These are phyloP conservation scores for Melaleuca quinquenervia DNA, from an alignment of 345 rosid species.

Conservation along the genomic window DNA sequence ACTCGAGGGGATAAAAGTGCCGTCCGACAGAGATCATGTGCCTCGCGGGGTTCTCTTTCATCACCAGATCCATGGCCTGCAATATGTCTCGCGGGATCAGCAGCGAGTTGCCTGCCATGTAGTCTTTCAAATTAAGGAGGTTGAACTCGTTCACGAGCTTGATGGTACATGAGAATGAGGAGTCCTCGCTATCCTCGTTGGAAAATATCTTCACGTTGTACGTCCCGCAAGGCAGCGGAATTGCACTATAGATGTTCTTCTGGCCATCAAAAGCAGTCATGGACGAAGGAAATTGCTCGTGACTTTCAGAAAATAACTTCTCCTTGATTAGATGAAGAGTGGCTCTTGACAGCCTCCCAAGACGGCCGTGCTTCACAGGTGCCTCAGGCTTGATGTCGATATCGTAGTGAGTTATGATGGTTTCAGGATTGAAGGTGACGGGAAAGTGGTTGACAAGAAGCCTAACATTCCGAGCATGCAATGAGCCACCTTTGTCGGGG, in stretches of 20 bases:
- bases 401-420: conserved; percentile 53
- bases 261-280: conserved; percentile 83
- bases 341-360: conserved; percentile 30
- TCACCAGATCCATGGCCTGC: conserved; percentile 85
- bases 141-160: conserved; percentile 59
- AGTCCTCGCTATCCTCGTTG: conserved; percentile 28
- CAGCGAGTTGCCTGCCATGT: conserved; percentile 21
- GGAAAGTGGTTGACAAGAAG: conserved; percentile 61
- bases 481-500: conserved; percentile 59
- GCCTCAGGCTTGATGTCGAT: conserved; percentile 37
- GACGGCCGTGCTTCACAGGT: conserved; percentile 12
- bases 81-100: conserved; percentile 57
- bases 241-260: conserved; percentile 72
- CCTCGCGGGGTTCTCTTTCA: conserved; percentile 77
- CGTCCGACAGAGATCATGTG: conserved; percentile 57
- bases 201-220: conserved; percentile 27
- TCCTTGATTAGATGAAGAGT: conserved; percentile 35
- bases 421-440: conserved; percentile 36
- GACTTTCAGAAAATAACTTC: conserved; percentile 39
- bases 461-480: conserved; percentile 13
- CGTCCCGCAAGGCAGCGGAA: conserved; percentile 35
- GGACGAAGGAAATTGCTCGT: conserved; percentile 27
- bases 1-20: conserved; percentile 31
- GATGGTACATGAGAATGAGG: conserved; percentile 24
- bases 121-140: conserved; percentile 48